Base-by-base conservation (phyloP, 352 stramenopile genomes). In the Lagenidium giganteum region DNA sequence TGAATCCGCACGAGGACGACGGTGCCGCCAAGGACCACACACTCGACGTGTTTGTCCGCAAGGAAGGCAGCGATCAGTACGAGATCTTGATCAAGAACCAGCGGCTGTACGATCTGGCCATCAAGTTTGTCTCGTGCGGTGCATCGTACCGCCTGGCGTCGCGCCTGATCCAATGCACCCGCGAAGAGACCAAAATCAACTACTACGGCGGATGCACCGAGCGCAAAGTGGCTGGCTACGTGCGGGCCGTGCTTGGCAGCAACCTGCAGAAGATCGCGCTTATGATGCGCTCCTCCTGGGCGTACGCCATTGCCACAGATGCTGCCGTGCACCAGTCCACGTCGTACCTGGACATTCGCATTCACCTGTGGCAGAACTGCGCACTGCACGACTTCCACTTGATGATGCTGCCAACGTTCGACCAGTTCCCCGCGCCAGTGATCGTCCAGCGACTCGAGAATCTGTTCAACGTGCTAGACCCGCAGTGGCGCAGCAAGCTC, bases 81-180 rank as follows among this genome's bases (percentile, higher is more conserved):
- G 65, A 77, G 22, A 76, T 83, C 28, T 5, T 54, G 4, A 71
- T 85, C 42, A 81, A 78, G 51, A 83, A 85, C 54, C 69, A 81
- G 50, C 67, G 72, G 2, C 42, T 83, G 28, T 85, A 73, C 28
- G 72, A 85, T 27, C 37, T 85, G 8, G 72, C 67, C 4, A 65
- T 85, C 45, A 81, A 81, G 52, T 83, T 81, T 43, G 63, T 85
- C 6, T 61, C 69, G 4, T 76, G 63, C 38, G 69, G 69, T 11
- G 67, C 69, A 8, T 85, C 72, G 8, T 81, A 73, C 42, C 69
- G 69, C 6, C 56, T 85, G 16, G 67, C 69, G 7, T 57, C 67
- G 20, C 64, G 64, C 12, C 73, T 85, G 51, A 52, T 85, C 6
- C 64, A 80, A 40, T 80, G 68, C 51, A 67, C 66, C 11, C 62